phyloP scores from a whole-genome alignment of 805 yeast species.

The Schizosaccharomyces cryophilus region DNA sequence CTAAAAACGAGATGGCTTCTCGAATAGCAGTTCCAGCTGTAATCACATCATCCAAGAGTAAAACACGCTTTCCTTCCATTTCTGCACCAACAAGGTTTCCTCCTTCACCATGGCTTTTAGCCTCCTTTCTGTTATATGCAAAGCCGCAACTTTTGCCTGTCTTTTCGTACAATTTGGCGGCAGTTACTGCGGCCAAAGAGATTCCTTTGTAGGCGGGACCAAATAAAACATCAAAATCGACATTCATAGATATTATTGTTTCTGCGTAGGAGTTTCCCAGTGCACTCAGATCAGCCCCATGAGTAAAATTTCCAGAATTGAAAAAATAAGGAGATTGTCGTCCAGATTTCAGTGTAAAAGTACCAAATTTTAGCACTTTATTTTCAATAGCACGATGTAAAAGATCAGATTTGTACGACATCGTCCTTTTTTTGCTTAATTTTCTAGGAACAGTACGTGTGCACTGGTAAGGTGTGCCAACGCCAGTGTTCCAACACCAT shows the following conservation, averaged over 20 bases:
- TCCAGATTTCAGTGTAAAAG: slow-evolving; percentile 33
- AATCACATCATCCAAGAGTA: slow-evolving; percentile 90
- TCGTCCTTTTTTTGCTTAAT: neutral
- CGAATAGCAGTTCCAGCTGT: slow-evolving; percentile 96
- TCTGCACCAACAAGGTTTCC: slow-evolving; percentile 77
- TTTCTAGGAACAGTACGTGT: too few species aligned
- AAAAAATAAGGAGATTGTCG: slow-evolving; percentile 89
- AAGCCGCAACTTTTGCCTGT: slow-evolving; percentile 55
- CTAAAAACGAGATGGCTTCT: slow-evolving; percentile 70
- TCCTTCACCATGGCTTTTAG: slow-evolving; percentile 96
- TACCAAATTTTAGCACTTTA: slow-evolving; percentile 66
- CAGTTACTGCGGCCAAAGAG: slow-evolving; percentile 80
- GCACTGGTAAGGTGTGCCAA: too few species aligned
- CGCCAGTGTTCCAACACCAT: too few species aligned
- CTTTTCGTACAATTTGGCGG: slow-evolving; percentile 73
- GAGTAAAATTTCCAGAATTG: slow-evolving; percentile 72
- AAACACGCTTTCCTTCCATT: slow-evolving; percentile 42
- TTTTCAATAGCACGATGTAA: slow-evolving; percentile 61
- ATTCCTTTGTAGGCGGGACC: slow-evolving; percentile 98
- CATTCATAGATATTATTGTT: slow-evolving; percentile 49
- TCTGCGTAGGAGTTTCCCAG: slow-evolving; percentile 75
- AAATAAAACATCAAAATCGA: slow-evolving; percentile 72
- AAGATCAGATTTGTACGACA: slow-evolving; percentile 16
- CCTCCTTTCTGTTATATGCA: slow-evolving; percentile 83
- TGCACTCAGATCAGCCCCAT: slow-evolving; percentile 54